Evolutionary conservation across 2,329 filamentous ascomycete genomes (phyloP), one percentile per base, ranked within the genome.

Genomic region (Pochonia chlamydosporia): DNA sequence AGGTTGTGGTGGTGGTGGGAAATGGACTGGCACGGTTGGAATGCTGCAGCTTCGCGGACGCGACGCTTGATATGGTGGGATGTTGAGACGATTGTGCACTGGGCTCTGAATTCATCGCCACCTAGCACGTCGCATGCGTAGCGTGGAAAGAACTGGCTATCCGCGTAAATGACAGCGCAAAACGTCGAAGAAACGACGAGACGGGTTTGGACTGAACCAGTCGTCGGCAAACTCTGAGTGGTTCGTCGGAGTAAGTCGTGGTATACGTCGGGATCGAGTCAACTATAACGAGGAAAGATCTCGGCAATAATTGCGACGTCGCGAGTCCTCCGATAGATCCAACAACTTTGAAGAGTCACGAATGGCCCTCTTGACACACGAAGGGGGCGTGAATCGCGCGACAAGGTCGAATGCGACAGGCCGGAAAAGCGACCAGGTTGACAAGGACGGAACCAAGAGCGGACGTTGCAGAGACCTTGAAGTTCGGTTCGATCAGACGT

Each of bases 21-120:
- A 63, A 63, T n/a, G 61, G 61, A 46, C 59, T 67, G 43, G 59
- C 52, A 56, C 62, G 62, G 54, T 51, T 66, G 48, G 54, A 54
- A 53, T 54, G 55, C 39, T 52, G 57, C 46, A 48, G 35, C 47
- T 48, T 55, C 42, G 51, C 49, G 26, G 59, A 59, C 48, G 61
- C 58, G 54, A 52, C 50, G 47, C 56, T 50, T 42, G 56, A 46
- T 50, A 54, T 55, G 54, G 53, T 52, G 47, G 54, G 43, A 46
- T 54, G 46, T 50, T 47, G 47, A 33, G 52, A 47, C 11, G 56
- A 47, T 49, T 50, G 44, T 46, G 28, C 49, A 49, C 47, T 56
- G 47, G 56, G 52, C 41, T 54, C 52, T 39, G 44, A 43, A 51
- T 49, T 66, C 64, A 66, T 67, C 48, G 56, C 59, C 60, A 52